Base-by-base conservation (phyloP, 176 grass and related monocot genomes). In the Aegilops tauschii region DNA sequence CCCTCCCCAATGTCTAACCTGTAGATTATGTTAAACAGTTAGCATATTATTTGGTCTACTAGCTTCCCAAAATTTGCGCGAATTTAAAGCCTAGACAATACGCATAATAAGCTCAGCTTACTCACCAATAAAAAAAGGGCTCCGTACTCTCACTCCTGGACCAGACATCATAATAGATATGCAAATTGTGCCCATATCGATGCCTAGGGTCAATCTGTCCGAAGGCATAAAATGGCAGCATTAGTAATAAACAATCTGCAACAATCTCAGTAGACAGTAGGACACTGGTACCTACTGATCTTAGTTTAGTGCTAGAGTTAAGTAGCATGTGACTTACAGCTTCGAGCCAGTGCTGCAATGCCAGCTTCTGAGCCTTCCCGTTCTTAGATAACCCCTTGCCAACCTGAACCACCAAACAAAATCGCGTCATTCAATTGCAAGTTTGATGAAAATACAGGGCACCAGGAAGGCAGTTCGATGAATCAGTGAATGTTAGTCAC, bases 1-100 rank as follows among this genome's bases (percentile, higher is more conserved):
- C 97, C 94, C 79, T 99, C 97, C 40, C 97, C 97, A 81, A 99
- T 84, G 87, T 99, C 97, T 75, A 99, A 85, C 97, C 97, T 99
- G 86, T 83, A 62, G 39, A 69, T 81, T 35, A 81, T 29, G 68
- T 63, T 61, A 42, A 78, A 84, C 6, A 54, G 58, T 36, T 6
- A n/a, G 21, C 83, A 68, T n/a, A 32, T 72, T 78, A 34, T 84
- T 28, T 84, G 21, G 37, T 62, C 50, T 54, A 54, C 14, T 35
- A 30, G 28, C 49, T 25, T 68, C 25, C 71, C 28, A 86, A 28
- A 29, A 83, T 9, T 77, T 6, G 9, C 17, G 79, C 35, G 40
- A 34, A 30, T 31, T 30, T 29, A 52, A 20, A 56, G 2, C 21
- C 61, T 85, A 67, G 66, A 12, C 1, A 20, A 8, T 54, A 56